Conservation (phyloP, 2,329 filamentous ascomycete genomes). For the Exophiala sp. region DNA sequence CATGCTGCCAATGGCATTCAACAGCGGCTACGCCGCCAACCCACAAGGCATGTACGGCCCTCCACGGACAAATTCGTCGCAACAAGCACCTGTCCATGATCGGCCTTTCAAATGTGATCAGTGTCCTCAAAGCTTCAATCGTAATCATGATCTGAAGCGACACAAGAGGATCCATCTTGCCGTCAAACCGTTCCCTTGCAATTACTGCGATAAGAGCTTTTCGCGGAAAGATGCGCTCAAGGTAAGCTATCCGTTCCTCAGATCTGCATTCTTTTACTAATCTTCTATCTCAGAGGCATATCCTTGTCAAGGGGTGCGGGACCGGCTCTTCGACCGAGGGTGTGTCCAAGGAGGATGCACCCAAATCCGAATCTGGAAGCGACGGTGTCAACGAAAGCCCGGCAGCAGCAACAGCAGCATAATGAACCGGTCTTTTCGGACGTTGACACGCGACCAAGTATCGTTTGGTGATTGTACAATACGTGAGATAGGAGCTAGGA, state of each 20-base stretch:
- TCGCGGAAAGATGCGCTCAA: slow-evolving; percentile 95
- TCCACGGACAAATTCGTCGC: slow-evolving; percentile 51
- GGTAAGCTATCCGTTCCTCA: slow-evolving; percentile 56
- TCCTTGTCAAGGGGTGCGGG: slow-evolving; percentile 65
- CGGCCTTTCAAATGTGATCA: slow-evolving; percentile 92
- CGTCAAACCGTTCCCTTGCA: slow-evolving; percentile 92
- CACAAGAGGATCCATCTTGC: slow-evolving; percentile 94
- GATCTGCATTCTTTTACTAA: slow-evolving; percentile 26
- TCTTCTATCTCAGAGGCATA: slow-evolving; percentile 53
- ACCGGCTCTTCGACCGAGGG: slow-evolving; percentile 31
- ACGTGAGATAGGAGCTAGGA: background rate
- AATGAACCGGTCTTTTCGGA: background rate
- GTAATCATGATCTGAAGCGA: slow-evolving; percentile 92
- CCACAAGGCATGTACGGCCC: slow-evolving; percentile 59
- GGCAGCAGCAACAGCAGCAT: slow-evolving; percentile 18
- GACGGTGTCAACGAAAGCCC: slow-evolving; percentile 21
- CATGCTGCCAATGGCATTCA: slow-evolving; percentile 55
- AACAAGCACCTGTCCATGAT: slow-evolving; percentile 61
- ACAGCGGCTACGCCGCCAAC: slow-evolving; percentile 58
- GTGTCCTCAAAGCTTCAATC: slow-evolving; percentile 89
- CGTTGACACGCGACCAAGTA: background rate
- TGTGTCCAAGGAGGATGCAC: slow-evolving; percentile 18
- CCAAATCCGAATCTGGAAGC: slow-evolving; percentile 28
- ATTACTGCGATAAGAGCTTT: slow-evolving; percentile 91
- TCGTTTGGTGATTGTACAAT: slow-evolving; percentile 20